These are phyloP conservation scores for Plasmodium cynomolgi DNA, from an alignment of 169 alveolate genomes.

Conservation along the genomic window DNA sequence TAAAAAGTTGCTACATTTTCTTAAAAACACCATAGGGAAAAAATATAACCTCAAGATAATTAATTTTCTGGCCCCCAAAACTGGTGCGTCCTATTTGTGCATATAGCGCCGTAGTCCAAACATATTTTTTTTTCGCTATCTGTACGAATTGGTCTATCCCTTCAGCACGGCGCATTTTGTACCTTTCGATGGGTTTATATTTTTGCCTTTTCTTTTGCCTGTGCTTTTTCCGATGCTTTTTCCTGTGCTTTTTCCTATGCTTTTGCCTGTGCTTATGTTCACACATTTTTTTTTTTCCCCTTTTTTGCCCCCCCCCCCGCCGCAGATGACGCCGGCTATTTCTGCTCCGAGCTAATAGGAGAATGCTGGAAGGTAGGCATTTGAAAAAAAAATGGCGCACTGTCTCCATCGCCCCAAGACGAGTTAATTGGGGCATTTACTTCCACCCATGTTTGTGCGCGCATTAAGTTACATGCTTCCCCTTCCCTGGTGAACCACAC, in stretches of 20 bases:
- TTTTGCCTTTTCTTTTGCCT: neutral
- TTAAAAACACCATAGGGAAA: slow-evolving; percentile 56
- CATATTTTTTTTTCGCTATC: neutral
- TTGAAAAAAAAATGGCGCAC: neutral
- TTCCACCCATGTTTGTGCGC: neutral
- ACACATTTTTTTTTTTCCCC: neutral
- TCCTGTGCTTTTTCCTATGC: neutral
- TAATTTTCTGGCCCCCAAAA: slow-evolving; percentile 33
- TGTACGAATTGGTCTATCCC: neutral
- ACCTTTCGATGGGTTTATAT: neutral
- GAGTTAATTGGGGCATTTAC: neutral
- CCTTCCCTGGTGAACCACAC: neutral
- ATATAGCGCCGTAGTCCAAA: neutral
- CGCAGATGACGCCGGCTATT: slow-evolving; percentile 24
- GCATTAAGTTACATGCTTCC: neutral
- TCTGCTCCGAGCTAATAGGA: slow-evolving; percentile 65
- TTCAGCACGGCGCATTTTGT: neutral
- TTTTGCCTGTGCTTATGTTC: neutral
- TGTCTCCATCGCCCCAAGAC: neutral
- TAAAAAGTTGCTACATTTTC: slow-evolving; percentile 27
- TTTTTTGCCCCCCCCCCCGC: neutral
- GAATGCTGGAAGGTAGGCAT: slow-evolving; percentile 58
- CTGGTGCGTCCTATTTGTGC: slow-evolving; percentile 10
- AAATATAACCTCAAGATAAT: slow-evolving; percentile 48
- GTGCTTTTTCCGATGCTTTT: neutral